These are phyloP conservation scores for Houttuynia cordata DNA, from an alignment of 164 flowering plant species.

Conservation along the genomic window DNA sequence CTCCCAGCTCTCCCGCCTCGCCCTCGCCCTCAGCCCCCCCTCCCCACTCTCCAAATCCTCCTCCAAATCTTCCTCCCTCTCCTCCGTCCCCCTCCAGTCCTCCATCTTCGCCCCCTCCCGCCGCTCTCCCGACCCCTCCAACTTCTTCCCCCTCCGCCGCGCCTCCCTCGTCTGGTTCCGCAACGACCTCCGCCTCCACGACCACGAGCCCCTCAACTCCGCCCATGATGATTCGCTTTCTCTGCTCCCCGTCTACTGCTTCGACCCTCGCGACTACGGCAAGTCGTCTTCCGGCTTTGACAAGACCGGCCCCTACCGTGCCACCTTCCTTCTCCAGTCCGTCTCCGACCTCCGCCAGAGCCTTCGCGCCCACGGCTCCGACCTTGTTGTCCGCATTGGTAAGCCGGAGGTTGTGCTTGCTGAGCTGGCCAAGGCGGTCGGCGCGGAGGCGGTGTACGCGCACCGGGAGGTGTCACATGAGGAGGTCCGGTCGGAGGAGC, in stretches of 20 bases:
- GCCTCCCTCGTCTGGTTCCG: conserved; percentile 88
- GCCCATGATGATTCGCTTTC: conserved; percentile 77
- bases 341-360: conserved; percentile 61
- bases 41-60: conserved; percentile 18
- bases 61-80: conserved; percentile 40
- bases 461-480: conserved; percentile 72
- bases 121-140: conserved; percentile 61
- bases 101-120: conserved; percentile 46
- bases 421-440: conserved; percentile 67
- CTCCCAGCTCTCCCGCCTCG: conserved; percentile 42
- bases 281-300: conserved; percentile 85
- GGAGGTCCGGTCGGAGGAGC: conserved; percentile 77
- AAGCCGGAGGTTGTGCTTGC: conserved; percentile 63
- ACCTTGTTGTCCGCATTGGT: conserved; percentile 76
- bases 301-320: conserved; percentile 76
- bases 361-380: conserved; percentile 67
- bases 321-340: conserved; percentile 66
- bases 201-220: conserved; percentile 71
- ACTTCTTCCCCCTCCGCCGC: conserved; percentile 57
- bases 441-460: conserved; percentile 80
- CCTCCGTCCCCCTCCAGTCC: conserved; percentile 49
- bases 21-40: conserved; percentile 29
- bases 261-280: conserved; percentile 83
- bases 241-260: conserved; percentile 77
- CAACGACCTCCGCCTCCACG: conserved; percentile 73